Evolutionary conservation across 2,329 filamentous ascomycete species (phyloP).

Genomic region (Penicillium sp.): DNA sequence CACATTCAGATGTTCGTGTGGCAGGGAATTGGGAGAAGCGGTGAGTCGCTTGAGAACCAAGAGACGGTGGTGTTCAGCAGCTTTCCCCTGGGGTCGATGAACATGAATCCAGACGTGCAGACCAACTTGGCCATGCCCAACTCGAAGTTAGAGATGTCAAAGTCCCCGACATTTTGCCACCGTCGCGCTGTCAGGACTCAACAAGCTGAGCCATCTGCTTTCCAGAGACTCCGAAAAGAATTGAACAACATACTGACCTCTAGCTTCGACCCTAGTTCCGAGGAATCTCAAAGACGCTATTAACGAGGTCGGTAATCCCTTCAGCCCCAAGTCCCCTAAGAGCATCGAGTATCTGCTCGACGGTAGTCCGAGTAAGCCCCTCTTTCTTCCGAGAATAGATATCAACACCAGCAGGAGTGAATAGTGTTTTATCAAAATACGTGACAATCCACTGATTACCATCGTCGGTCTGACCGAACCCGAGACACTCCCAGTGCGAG

Average conservation of each 20-base stretch:
- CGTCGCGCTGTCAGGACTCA: not conserved
- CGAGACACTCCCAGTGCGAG: conserved; percentile 68
- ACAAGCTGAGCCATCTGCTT: not conserved
- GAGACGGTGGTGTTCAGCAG: not conserved
- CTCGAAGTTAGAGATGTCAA: not conserved
- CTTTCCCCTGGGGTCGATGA: not conserved
- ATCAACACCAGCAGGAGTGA: conserved; percentile 79
- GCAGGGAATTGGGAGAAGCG: not conserved
- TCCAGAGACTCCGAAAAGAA: too few species aligned
- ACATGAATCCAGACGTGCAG: too few species aligned
- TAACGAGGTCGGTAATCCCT: conserved; percentile 11
- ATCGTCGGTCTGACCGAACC: conserved; percentile 26
- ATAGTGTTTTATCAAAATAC: conserved; percentile 78
- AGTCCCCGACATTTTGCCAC: too few species aligned
- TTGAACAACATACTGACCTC: not conserved
- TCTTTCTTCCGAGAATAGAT: conserved; percentile 60
- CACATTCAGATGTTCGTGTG: not conserved
- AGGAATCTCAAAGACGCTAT: conserved; percentile 13
- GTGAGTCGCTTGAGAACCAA: too few species aligned
- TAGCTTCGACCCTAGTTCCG: not conserved
- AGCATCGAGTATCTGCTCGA: conserved; percentile 13
- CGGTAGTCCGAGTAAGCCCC: not conserved
- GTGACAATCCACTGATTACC: conserved; percentile 69
- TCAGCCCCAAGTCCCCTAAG: conserved; percentile 7
- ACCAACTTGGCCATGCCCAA: too few species aligned